Evolutionary conservation across 2,329 filamentous ascomycete species (phyloP), one percentile per base, ranked within the genome.

Genomic region (Cryphonectria japonica): DNA sequence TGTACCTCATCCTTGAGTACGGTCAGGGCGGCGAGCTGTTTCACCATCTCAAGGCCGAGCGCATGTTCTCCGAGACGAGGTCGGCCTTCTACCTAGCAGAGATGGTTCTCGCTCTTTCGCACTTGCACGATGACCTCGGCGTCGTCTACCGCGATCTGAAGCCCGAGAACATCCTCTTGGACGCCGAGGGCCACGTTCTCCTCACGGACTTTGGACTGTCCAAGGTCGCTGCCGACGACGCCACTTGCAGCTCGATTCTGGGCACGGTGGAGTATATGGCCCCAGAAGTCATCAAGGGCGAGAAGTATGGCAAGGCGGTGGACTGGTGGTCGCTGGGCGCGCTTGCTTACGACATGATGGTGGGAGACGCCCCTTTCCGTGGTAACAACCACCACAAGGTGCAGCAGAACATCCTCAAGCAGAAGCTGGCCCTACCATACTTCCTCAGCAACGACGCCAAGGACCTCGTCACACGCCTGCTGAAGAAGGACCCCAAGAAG

Each of bases 201-300:
- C 87, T 99, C 39, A 98, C 97, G 1, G 97, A 99, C 81, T 99
- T 99, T 79, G 96, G 96, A 5, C 88, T 99, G 26, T 97, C 93
- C 83, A 99, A 99, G 82, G 96, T 98, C 43, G 91, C 95, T 0
- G 87, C 96, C 22, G 91, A 94, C 71, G 90, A 90, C 59, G 83
- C 85, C 54, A 84, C 80, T 69, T 98, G 95, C 85, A 93, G 94
- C 82, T 97, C 94, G 59, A 92, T 98, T 75, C 89, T 98, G 13
- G 96, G 96, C 66, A 99, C 96, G 0, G 92, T 98, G 71, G 96
- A 98, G 80, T 99, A 99, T 86, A 99, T 99, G 96, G 97, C 96
- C 0, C 96, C 96, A 0, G 96, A 99, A 82, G 93, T 99, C 67
- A 90, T 99, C 72, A 88, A 91, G 73, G 95, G 94, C 73, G 91